Percentiles rank a stretch among this genome's conserved stretches.
Conservation (phyloP, 2,329 filamentous ascomycete species). For the Mycogone perniciosa region DNA sequence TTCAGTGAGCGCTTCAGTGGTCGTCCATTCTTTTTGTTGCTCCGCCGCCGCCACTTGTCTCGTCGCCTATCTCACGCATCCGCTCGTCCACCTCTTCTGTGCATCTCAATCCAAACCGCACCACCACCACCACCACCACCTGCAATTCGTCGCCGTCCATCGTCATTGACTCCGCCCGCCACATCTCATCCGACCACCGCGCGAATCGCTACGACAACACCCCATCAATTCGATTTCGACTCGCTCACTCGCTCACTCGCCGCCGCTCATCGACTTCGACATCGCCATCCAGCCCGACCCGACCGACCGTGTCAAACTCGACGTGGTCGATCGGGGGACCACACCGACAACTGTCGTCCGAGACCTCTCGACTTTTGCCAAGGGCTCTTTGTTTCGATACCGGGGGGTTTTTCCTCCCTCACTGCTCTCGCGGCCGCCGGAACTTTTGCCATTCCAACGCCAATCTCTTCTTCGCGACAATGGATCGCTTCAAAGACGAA, state of each 20-base stretch:
- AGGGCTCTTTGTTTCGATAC: no score
- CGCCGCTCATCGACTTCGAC: neutral
- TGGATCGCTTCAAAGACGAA: conserved; percentile 36
- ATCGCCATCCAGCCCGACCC: neutral
- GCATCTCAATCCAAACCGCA: no score
- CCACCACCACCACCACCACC: no score
- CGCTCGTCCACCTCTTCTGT: no score
- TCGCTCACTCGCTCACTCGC: neutral
- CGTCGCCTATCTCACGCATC: no score
- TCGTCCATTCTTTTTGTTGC: no score
- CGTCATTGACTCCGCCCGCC: no score
- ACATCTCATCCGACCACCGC: no score
- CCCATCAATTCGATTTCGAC: neutral
- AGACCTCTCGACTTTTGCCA: neutral
- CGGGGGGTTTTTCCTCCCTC: neutral
- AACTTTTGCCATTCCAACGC: neutral
- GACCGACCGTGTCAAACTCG: neutral
- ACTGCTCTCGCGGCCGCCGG: neutral
- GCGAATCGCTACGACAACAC: neutral
- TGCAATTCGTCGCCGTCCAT: no score
- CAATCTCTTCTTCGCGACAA: conserved; percentile 21
- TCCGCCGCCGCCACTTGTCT: no score
- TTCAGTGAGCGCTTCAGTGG: no score
- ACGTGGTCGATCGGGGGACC: neutral
- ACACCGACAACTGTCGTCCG: neutral